Evolutionary conservation across 768 basidiomycete genomes (phyloP).

Genomic region (Myochromella boudieri): DNA sequence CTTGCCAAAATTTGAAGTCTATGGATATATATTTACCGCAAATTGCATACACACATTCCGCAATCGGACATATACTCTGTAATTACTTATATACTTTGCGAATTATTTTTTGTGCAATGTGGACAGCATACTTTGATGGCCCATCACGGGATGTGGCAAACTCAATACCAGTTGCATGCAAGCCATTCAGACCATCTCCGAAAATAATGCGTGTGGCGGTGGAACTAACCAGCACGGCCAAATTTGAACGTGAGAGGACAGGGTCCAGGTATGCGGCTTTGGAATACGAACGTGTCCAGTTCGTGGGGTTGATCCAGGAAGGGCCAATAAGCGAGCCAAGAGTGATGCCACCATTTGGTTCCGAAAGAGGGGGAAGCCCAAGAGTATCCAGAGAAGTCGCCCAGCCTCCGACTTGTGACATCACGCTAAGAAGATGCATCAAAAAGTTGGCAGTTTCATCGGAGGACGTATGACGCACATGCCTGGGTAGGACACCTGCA

Average conservation of each 20-base stretch:
- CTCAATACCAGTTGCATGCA: conserved; percentile 49
- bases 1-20: too few species aligned
- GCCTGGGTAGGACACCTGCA: conserved; percentile 22
- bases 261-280: conserved; percentile 58
- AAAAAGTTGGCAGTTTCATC: conserved; percentile 5
- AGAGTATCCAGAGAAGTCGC: conserved; percentile 40
- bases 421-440: conserved; percentile 38
- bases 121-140: conserved; percentile 5
- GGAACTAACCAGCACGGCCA: conserved; percentile 60
- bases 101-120: too few species aligned
- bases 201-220: conserved; percentile 58
- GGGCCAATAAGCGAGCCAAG: conserved; percentile 55
- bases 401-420: conserved; percentile 52
- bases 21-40: too few species aligned
- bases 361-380: conserved; percentile 38
- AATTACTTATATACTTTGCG: too few species aligned
- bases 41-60: too few species aligned
- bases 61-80: too few species aligned
- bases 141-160: conserved; percentile 32
- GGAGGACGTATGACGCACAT: conserved; percentile 8
- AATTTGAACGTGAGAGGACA: conserved; percentile 58
- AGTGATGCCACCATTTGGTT: conserved; percentile 48
- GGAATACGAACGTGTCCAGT: conserved; percentile 62
- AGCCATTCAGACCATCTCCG: conserved; percentile 29
- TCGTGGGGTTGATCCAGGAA: conserved; percentile 59